phyloP scores from a whole-genome alignment of 1,284 basidiomycete genomes.

The Austroboletus niveus region DNA sequence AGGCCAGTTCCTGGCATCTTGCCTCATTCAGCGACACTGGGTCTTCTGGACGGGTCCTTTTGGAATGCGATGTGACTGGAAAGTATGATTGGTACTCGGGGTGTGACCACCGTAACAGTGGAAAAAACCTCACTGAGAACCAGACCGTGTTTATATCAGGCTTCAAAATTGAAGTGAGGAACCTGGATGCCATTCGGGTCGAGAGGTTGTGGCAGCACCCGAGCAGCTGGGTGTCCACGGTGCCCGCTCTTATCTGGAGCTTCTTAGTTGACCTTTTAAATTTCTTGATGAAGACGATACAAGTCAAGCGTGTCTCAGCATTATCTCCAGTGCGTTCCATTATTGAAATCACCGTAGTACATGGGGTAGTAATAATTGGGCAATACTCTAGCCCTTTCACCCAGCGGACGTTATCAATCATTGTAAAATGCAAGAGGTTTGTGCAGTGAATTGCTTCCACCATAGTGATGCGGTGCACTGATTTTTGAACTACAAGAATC shows the following conservation, averaged over 20 bases:
- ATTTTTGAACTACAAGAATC: background rate
- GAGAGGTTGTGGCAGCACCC: no score
- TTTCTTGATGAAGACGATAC: background rate
- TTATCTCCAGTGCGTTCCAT: background rate
- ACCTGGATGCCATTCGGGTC: no score
- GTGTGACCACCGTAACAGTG: no score
- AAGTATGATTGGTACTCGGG: background rate
- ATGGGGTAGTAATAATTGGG: background rate
- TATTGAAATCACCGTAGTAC: background rate
- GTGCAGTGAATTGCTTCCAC: background rate
- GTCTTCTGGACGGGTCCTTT: background rate
- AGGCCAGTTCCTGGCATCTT: conserved; percentile 2
- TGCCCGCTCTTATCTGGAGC: no score
- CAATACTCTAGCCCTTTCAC: background rate
- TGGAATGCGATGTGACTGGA: background rate
- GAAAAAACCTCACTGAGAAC: no score
- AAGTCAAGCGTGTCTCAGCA: background rate
- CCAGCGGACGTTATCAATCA: conserved; percentile 4
- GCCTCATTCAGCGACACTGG: background rate
- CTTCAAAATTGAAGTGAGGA: no score
- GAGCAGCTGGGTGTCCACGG: background rate
- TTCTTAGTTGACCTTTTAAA: background rate
- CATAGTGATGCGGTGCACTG: no score
- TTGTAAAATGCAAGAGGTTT: background rate
- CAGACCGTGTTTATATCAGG: conserved; percentile 27